These are phyloP conservation scores for Crithidia brevicula DNA, from an alignment of 208 protist species.

Conservation along the genomic window DNA sequence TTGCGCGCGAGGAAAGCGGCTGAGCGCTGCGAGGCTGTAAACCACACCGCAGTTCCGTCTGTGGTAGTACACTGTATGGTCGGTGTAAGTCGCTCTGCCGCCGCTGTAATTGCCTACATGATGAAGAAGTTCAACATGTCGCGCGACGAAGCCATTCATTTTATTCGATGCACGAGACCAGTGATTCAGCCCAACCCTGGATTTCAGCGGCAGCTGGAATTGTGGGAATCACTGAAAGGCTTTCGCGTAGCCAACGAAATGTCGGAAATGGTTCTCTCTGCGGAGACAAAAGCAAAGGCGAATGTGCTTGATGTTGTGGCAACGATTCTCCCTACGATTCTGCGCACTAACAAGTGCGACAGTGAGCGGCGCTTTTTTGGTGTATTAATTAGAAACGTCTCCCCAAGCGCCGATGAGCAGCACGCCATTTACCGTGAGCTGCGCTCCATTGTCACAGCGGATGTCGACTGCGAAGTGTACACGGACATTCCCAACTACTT, in stretches of 20 bases:
- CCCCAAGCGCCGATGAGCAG: slow-evolving; percentile 28
- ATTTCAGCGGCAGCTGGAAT: slow-evolving; percentile 66
- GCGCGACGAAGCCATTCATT: slow-evolving; percentile 55
- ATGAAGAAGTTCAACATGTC: slow-evolving; percentile 71
- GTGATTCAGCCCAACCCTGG: slow-evolving; percentile 80
- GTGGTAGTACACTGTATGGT: slow-evolving; percentile 88
- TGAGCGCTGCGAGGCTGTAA: not conserved
- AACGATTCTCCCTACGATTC: slow-evolving; percentile 45
- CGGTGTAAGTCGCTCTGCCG: slow-evolving; percentile 83
- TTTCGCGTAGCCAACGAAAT: slow-evolving; percentile 65
- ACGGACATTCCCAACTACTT: slow-evolving; percentile 85
- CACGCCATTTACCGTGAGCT: slow-evolving; percentile 42
- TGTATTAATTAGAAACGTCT: slow-evolving; percentile 29
- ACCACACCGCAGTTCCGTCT: slow-evolving; percentile 19
- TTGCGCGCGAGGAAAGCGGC: slow-evolving; percentile 33
- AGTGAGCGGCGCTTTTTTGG: slow-evolving; percentile 70
- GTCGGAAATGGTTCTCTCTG: slow-evolving; percentile 48
- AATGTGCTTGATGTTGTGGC: slow-evolving; percentile 40
- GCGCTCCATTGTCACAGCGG: slow-evolving; percentile 42
- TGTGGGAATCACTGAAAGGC: slow-evolving; percentile 56
- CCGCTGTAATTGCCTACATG: slow-evolving; percentile 85
- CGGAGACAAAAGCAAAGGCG: slow-evolving; percentile 46
- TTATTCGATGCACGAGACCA: slow-evolving; percentile 58
- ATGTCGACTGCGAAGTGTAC: slow-evolving; percentile 67
- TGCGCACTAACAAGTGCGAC: slow-evolving; percentile 57